Base-by-base conservation (phyloP, 345 rosid genomes). In the Psidium friedrichsthalianum region DNA sequence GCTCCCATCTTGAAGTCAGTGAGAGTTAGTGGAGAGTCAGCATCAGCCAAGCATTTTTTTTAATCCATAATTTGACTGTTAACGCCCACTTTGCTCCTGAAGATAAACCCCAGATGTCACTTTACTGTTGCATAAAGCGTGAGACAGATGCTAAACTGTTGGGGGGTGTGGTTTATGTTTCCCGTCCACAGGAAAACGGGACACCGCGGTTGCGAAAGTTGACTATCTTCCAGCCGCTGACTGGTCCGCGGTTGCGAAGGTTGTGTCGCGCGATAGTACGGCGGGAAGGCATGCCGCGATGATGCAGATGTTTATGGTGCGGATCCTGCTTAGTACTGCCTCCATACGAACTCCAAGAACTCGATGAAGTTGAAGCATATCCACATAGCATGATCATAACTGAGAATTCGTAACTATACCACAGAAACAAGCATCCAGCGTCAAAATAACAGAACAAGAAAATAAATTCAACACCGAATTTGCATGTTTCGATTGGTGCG, bases 181-280 rank as follows among this genome's bases (percentile, higher is more conserved):
- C 49, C 12, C 12, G 51, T 9, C 51, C 3, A 49, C 51, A 9
- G 11, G 11, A 10, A 10, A 49, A 10, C 51, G 2, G 11, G 51
- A 9, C 9, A 1, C 51, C 7, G 51, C 51, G 51, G 51, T 9
- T 47, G 51, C 11, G 51, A 47, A 9, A 11, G 59, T 95, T 94
- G 85, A 49, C 90, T 4, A 91, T 85, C 84, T 88, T 84, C 56
- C 90, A 93, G 12, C 51, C 92, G 84, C 29, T 86, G 88, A 58
- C 87, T 86, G 74, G 78, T 84, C 85, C 84, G 82, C 1, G 90
- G 82, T 15, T 93, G 74, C 22, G 88, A 25, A 56, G 90, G 84
- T 9, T 87, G 56, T 54, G 84, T 44, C 32, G 51, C 64, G 36
- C 32, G 9, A 18, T 64, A 8, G 78, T 32, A 32, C 12, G 78